phyloP scores from a whole-genome alignment of 495 filamentous ascomycete species.

The Glarea lozoyensis region DNA sequence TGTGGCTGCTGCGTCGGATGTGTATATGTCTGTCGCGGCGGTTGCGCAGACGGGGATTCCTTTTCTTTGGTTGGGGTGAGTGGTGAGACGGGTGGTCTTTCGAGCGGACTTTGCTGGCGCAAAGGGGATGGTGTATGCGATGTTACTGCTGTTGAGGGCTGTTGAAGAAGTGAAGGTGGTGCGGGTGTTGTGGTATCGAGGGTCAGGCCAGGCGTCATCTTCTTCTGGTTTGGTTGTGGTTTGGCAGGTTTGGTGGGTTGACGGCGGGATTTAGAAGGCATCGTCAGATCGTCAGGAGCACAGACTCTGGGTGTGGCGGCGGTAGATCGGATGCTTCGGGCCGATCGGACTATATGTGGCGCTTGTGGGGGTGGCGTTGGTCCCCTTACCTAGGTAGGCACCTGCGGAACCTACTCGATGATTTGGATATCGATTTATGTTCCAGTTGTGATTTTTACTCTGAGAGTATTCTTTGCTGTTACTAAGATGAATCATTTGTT shows the following conservation, averaged over 20 bases:
- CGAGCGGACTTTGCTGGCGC: constrained; percentile 16
- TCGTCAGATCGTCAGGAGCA: neutral
- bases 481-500: no score
- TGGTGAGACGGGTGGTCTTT: constrained; percentile 13
- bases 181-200: constrained; percentile 8
- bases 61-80: neutral
- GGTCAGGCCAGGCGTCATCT: constrained; percentile 12
- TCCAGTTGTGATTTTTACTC: neutral
- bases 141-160: neutral
- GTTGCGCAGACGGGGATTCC: neutral
- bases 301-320: neutral
- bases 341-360: neutral
- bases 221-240: no score
- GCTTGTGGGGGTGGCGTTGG: no score
- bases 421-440: neutral
- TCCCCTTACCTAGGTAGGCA: no score
- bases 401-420: no score
- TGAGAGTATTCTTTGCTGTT: no score
- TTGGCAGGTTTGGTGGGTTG: no score
- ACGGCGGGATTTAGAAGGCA: no score
- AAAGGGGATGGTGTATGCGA: constrained; percentile 11
- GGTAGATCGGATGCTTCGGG: neutral
- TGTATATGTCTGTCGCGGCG: constrained; percentile 20
- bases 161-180: neutral
- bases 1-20: constrained; percentile 33